phyloP scores from a whole-genome alignment of 345 rosid species.

The Crucihimalaya himalaica region DNA sequence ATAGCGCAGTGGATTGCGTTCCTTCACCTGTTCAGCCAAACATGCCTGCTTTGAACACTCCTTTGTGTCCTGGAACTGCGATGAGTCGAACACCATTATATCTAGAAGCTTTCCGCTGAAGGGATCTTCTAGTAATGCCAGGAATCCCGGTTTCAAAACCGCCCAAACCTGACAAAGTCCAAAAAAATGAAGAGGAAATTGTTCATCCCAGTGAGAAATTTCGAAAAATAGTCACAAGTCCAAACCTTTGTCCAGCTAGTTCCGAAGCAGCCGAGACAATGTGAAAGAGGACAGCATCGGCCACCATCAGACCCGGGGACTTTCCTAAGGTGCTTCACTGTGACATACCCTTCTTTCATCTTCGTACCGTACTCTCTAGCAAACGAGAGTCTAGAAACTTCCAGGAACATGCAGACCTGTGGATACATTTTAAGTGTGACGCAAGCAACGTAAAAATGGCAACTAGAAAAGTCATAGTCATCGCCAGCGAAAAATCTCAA shows the following conservation, averaged over 20 bases:
- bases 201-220: background rate
- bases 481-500: conserved; percentile 8
- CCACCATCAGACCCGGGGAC: conserved; percentile 36
- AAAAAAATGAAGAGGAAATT: background rate
- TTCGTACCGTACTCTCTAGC: conserved; percentile 77
- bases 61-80: conserved; percentile 39
- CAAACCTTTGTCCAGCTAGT: conserved; percentile 74
- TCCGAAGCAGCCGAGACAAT: conserved; percentile 56
- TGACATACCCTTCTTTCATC: conserved; percentile 86
- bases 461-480: background rate
- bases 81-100: conserved; percentile 71
- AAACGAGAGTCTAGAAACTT: conserved; percentile 89
- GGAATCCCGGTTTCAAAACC: conserved; percentile 88
- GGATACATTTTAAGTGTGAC: conserved; percentile 8
- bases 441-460: conserved; percentile 15
- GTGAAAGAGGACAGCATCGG: conserved; percentile 49
- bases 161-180: conserved; percentile 75
- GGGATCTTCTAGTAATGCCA: conserved; percentile 86
- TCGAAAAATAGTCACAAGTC: background rate
- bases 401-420: conserved; percentile 94
- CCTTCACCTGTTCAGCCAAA: conserved; percentile 68
- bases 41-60: conserved; percentile 37
- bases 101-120: conserved; percentile 66
- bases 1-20: conserved; percentile 65
- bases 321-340: conserved; percentile 65